phyloP scores from a whole-genome alignment of 352 stramenopile species.

The Pythium pyrilobum region DNA sequence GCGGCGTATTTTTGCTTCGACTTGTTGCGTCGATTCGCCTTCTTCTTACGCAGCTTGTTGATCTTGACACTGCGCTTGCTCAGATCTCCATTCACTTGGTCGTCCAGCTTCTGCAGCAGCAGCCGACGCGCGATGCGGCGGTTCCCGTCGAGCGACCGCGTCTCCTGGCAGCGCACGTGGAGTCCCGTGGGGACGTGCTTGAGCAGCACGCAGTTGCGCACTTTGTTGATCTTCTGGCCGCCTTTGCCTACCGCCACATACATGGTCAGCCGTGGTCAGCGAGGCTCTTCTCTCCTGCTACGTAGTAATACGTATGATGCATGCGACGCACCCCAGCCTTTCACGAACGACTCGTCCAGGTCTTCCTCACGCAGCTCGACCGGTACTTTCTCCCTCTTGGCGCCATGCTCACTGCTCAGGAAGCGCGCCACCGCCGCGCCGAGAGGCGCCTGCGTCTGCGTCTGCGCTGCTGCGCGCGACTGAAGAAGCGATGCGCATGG shows the following conservation, averaged over 20 bases:
- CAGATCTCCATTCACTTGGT: constrained; percentile 56
- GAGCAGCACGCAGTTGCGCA: constrained; percentile 85
- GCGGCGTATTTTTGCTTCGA: constrained; percentile 51
- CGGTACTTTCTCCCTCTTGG: constrained; percentile 7
- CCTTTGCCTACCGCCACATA: constrained; percentile 44
- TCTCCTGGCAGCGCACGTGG: constrained; percentile 76
- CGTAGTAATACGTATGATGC: neutral
- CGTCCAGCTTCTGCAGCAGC: constrained; percentile 69
- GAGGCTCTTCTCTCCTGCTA: neutral
- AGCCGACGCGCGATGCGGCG: constrained; percentile 66
- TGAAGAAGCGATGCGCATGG: too few species aligned
- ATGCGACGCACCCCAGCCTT: constrained; percentile 59
- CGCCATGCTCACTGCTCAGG: neutral
- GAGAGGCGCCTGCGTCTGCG: too few species aligned
- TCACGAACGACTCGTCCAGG: constrained; percentile 77
- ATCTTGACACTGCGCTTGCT: constrained; percentile 66
- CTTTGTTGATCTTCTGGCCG: constrained; percentile 91
- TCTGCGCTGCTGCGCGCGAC: too few species aligned
- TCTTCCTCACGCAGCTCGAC: constrained; percentile 58
- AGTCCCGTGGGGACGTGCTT: constrained; percentile 78
- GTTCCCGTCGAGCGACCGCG: constrained; percentile 74
- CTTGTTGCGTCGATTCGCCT: constrained; percentile 49
- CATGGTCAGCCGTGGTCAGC: neutral
- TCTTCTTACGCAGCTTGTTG: constrained; percentile 59
- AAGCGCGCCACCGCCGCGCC: too few species aligned